Base-by-base conservation (phyloP, 768 basidiomycete species). In the Lactarius indigo region DNA sequence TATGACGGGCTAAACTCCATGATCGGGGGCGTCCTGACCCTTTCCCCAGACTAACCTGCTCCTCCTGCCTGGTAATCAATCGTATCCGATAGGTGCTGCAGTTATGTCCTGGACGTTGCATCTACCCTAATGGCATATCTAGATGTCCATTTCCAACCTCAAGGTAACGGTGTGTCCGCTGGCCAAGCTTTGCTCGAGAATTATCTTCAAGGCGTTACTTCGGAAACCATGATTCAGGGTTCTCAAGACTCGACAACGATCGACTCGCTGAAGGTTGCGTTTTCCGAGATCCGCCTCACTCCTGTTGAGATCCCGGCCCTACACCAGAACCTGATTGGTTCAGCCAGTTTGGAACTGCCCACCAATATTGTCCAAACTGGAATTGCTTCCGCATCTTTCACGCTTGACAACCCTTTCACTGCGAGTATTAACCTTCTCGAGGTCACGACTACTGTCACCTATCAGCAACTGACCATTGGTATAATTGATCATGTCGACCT, bases 381-480 rank as follows among this genome's bases (percentile, higher is more conserved):
- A 15, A 74, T 87, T 23, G 87, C 87, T 1, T 79, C 80, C n/a
- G 78, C 84, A 5, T 76, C 83, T 1, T 88, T 90, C 72, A 79
- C 76, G 0, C 78, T 91, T 33, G 76, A 79, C 23, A 89, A 91
- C 71, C 88, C 88, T 0, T 91, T 91, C 76, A 89, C 87, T 0
- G 87, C 89, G 20, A 84, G 84, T 72, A 84, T 91, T 74, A 87
- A 86, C 72, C 74, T 91, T 18, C 73, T 87, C n/a, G 73, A 78
- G 55, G 75, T 91, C 20, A 76, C 75, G 2, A 83, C 88, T 1
- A 82, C 76, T 6, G 89, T 84, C 0, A 82, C 79, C 0, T 88
- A 82, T 78, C 80, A 83, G 26, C 80, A 79, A 56, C 72, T 90
- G 50, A 80, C 80, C 1, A 73, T 91, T 13, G 88, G 89, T 3